Evolutionary conservation across 2,329 filamentous ascomycete genomes (phyloP).

Genomic region (Neocucurbitaria cava): DNA sequence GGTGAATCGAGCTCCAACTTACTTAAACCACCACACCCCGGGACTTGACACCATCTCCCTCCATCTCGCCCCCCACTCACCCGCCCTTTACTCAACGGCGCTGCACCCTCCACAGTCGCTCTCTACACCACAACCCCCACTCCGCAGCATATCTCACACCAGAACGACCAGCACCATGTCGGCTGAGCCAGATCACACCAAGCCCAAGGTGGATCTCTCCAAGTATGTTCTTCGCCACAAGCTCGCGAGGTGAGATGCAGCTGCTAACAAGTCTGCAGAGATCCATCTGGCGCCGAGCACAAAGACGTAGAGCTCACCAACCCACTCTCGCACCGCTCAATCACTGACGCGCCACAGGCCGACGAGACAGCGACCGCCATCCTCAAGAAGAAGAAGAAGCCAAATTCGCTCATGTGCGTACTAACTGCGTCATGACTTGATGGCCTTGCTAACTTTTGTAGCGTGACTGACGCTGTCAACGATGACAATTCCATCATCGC

Average conservation of each 20-base stretch:
- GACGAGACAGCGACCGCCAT: constrained; percentile 96
- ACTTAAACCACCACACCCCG: constrained; percentile 45
- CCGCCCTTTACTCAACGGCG: constrained; percentile 21
- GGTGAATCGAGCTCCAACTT: constrained; percentile 39
- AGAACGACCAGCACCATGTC: constrained; percentile 51
- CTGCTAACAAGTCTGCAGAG: constrained; percentile 65
- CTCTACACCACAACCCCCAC: constrained; percentile 6
- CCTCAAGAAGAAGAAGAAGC: constrained; percentile 99
- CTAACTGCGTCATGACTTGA: background rate
- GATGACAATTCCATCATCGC: constrained; percentile 99
- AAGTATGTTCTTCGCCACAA: constrained; percentile 46
- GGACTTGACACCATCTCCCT: constrained; percentile 26
- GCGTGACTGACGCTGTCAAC: constrained; percentile 97
- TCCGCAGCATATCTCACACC: constrained; percentile 24
- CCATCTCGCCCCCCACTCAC: constrained; percentile 37
- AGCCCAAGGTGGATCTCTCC: constrained; percentile 58
- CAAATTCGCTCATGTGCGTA: constrained; percentile 93
- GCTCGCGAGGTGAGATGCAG: constrained; percentile 10
- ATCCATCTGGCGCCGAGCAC: constrained; percentile 86
- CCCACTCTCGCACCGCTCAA: constrained; percentile 14
- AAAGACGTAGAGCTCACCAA: constrained; percentile 68
- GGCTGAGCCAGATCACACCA: constrained; percentile 57
- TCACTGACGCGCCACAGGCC: constrained; percentile 63
- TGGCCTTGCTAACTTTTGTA: constrained; percentile 53
- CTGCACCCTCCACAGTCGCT: constrained; percentile 22